A percentile compares a stretch with the other conserved stretches of the same genome.
Conservation (phyloP, 257 asterid species). For the Nicotiana benthamiana region DNA sequence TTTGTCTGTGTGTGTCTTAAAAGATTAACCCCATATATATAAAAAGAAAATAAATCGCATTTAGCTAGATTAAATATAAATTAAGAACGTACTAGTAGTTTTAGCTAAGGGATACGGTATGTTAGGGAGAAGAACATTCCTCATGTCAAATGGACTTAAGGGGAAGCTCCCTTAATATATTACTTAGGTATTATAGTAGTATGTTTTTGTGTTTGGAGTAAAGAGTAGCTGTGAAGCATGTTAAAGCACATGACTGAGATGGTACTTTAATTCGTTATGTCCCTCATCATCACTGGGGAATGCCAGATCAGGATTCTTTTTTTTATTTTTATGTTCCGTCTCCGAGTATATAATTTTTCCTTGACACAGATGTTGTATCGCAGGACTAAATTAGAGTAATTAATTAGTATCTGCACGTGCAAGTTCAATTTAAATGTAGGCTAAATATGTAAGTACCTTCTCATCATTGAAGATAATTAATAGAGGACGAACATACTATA, state of each 20-base stretch:
- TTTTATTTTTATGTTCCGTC: background rate
- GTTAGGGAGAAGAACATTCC: background rate
- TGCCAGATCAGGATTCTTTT: constrained; percentile 4
- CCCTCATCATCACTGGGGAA: constrained; percentile 2
- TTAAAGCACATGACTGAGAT: constrained; percentile 15
- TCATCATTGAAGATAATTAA: background rate
- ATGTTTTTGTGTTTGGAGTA: background rate
- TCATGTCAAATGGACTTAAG: background rate
- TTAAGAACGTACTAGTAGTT: no score
- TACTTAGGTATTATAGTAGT: background rate
- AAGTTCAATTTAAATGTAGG: background rate
- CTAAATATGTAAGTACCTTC: background rate
- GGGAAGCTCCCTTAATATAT: background rate
- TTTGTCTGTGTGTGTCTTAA: no score
- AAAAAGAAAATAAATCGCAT: no score
- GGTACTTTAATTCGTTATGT: background rate
- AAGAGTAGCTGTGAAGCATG: constrained; percentile 14
- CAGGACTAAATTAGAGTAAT: background rate
- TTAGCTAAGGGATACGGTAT: no score
- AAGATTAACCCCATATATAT: no score
- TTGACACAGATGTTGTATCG: background rate
- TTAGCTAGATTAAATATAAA: no score
- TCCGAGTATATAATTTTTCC: background rate
- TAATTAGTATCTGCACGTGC: background rate
- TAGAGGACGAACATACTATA: background rate